Conservation (phyloP, 495 filamentous ascomycete genomes). For the Aspergillus saccharolyticus region DNA sequence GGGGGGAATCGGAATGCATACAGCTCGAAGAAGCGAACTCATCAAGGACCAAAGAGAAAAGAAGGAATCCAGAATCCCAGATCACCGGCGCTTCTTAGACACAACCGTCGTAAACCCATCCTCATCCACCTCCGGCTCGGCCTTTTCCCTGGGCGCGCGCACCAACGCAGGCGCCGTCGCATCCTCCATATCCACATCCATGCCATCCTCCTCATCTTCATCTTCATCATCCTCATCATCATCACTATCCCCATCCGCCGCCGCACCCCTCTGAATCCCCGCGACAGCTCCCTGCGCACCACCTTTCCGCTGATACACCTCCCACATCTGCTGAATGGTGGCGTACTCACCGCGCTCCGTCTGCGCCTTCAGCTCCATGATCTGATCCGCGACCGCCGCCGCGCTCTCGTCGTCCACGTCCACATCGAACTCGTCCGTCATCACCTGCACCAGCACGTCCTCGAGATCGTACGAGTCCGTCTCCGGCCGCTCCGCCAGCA, state of each 20-base stretch:
- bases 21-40: neutral
- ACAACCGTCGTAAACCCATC: constrained; percentile 92
- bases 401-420: constrained; percentile 85
- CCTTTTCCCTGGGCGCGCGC: constrained; percentile 55
- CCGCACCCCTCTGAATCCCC: constrained; percentile 54
- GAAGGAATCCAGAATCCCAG: neutral
- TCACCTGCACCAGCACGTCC: constrained; percentile 74
- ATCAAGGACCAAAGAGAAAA: neutral
- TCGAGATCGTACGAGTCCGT: constrained; percentile 82
- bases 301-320: constrained; percentile 55
- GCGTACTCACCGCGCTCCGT: constrained; percentile 59
- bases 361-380: constrained; percentile 61
- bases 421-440: constrained; percentile 93
- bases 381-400: constrained; percentile 63
- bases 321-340: constrained; percentile 63
- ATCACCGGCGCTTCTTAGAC: constrained; percentile 58
- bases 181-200: constrained; percentile 54
- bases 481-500: constrained; percentile 65
- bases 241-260: constrained; percentile 51
- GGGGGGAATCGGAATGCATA: constrained; percentile 3
- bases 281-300: constrained; percentile 45
- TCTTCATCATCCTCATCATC: constrained; percentile 55
- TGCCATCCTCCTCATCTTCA: constrained; percentile 36
- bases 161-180: constrained; percentile 65
- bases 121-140: constrained; percentile 77